A percentile compares a stretch with the other conserved stretches of the same genome.
Evolutionary conservation across 768 basidiomycete genomes (phyloP).

Genomic region (Suillus discolor): DNA sequence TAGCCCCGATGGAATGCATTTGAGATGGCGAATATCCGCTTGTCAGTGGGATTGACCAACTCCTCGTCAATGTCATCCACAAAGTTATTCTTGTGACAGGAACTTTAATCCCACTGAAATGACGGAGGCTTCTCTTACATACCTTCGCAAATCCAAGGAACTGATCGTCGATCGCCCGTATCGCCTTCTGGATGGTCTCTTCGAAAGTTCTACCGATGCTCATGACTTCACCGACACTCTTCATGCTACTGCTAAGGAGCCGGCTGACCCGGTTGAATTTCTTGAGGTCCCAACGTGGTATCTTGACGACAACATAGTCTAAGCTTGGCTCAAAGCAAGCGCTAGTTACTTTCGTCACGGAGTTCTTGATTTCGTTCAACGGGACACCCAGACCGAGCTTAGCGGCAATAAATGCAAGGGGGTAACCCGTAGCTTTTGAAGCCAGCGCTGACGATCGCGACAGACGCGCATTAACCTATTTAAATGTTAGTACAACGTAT

Average conservation of each 20-base stretch:
- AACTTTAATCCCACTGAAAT: not conserved
- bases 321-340: conserved; percentile 98
- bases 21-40: conserved; percentile 95
- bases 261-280: conserved; percentile 96
- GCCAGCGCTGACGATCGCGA: conserved; percentile 97
- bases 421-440: conserved; percentile 98
- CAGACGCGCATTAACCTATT: conserved; percentile 90
- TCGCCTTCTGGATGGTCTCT: conserved; percentile 98
- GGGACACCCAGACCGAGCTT: conserved; percentile 98
- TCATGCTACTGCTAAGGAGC: conserved; percentile 93
- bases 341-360: conserved; percentile 93
- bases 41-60: conserved; percentile 92
- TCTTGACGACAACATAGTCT: conserved; percentile 98
- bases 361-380: conserved; percentile 96
- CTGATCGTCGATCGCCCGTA: conserved; percentile 93
- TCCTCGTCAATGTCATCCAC: conserved; percentile 94
- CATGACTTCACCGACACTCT: conserved; percentile 99
- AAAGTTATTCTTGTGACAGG: conserved; percentile 65
- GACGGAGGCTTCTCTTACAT: conserved; percentile 6
- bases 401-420: conserved; percentile 96
- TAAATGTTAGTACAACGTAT: conserved; percentile 10
- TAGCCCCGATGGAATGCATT: conserved; percentile 93
- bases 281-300: conserved; percentile 98
- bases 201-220: conserved; percentile 98
- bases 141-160: conserved; percentile 93